Conservation (phyloP, 208 protist species). For the Acanthamoeba rhysodes region DNA sequence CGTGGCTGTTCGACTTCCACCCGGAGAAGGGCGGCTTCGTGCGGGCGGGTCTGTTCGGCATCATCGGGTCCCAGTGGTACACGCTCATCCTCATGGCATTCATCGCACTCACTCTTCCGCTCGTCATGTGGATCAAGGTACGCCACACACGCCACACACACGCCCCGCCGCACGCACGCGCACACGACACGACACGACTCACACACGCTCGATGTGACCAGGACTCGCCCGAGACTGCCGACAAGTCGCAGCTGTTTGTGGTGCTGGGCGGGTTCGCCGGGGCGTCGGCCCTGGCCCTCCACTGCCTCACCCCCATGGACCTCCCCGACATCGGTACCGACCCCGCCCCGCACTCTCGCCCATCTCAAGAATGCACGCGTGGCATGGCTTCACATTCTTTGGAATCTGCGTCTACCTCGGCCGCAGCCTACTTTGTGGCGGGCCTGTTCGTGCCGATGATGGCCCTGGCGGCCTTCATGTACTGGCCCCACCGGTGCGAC, state of each 20-base stretch:
- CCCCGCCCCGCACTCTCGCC: too few relatives aligned
- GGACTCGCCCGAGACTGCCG: not conserved
- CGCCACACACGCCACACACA: too few relatives aligned
- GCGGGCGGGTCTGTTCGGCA: conserved; percentile 47
- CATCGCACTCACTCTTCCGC: conserved; percentile 22
- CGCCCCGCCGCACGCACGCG: too few relatives aligned
- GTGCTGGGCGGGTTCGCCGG: not conserved
- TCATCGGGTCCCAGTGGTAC: conserved; percentile 69
- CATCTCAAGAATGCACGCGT: not conserved
- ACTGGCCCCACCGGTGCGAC: conserved; percentile 18
- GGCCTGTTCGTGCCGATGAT: conserved; percentile 26
- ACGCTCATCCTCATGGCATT: conserved; percentile 61
- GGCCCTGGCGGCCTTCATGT: not conserved
- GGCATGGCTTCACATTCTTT: not conserved
- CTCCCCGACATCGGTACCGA: not conserved
- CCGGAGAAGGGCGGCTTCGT: conserved; percentile 48
- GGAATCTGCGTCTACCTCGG: not conserved
- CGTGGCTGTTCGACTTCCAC: conserved; percentile 53
- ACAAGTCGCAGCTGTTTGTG: not conserved
- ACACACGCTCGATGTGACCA: not conserved
- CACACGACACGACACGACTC: not conserved
- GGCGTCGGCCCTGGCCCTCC: not conserved
- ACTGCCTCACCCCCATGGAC: not conserved
- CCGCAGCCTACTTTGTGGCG: conserved; percentile 22
- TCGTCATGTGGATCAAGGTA: conserved; percentile 70